phyloP scores from a whole-genome alignment of 805 yeast species.

The Cyberlindnera bimundalis region DNA sequence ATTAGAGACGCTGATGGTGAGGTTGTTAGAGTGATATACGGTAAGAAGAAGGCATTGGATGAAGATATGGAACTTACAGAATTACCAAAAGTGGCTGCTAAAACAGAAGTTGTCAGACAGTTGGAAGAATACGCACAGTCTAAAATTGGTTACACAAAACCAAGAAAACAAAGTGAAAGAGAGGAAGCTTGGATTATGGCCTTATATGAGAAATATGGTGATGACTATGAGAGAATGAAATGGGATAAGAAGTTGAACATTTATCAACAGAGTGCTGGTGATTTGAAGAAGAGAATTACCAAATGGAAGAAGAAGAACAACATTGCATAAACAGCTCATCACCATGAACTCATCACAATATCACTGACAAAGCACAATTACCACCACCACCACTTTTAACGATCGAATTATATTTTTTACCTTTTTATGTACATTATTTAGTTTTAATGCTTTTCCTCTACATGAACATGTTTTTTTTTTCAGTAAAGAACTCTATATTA shows the following conservation, averaged over 20 bases:
- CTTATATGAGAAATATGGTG: constrained; percentile 77
- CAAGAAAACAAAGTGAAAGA: constrained; percentile 60
- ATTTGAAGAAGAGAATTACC: constrained; percentile 63
- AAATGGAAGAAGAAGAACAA: constrained; percentile 61
- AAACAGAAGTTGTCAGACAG: constrained; percentile 61
- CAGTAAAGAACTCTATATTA: no score
- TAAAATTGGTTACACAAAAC: constrained; percentile 37
- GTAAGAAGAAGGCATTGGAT: constrained; percentile 46
- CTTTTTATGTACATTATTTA: constrained; percentile 1
- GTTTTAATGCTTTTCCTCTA: no score
- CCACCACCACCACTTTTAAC: no score
- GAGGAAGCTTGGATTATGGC: constrained; percentile 69
- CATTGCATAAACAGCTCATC: constrained; percentile 23
- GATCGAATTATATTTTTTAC: no score
- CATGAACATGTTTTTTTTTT: no score
- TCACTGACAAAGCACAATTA: background rate
- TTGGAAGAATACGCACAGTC: constrained; percentile 59
- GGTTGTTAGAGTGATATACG: constrained; percentile 65
- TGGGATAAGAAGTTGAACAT: constrained; percentile 86
- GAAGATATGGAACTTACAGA: constrained; percentile 33
- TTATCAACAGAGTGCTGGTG: constrained; percentile 82
- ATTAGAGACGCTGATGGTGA: constrained; percentile 67
- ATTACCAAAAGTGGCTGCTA: constrained; percentile 29
- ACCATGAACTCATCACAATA: background rate
- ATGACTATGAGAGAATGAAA: constrained; percentile 83